Evolutionary conservation across 2,329 filamentous ascomycete species (phyloP).

Genomic region (Epichloe sylvatica): DNA sequence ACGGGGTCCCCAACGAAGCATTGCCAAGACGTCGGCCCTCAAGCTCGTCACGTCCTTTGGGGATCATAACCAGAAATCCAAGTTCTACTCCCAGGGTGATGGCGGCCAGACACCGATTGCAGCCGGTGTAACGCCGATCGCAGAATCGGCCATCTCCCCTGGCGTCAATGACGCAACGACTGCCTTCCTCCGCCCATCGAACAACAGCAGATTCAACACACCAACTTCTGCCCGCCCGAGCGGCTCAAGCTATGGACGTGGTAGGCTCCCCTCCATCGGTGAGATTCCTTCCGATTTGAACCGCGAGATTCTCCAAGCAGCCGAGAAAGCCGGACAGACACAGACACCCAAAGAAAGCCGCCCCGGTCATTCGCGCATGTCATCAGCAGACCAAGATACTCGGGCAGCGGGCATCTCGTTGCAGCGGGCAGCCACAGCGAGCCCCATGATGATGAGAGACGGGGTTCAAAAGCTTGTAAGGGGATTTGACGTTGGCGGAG

Average conservation of each 20-base stretch:
- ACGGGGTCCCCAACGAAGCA: slow-evolving; percentile 44
- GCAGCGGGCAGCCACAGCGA: slow-evolving; percentile 52
- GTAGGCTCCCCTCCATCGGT: slow-evolving; percentile 64
- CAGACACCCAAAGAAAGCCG: slow-evolving; percentile 16
- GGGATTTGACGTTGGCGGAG: slow-evolving; percentile 16
- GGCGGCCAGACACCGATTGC: slow-evolving; percentile 61
- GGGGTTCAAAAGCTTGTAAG: slow-evolving; percentile 23
- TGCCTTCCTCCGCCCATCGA: slow-evolving; percentile 52
- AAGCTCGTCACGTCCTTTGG: slow-evolving; percentile 89
- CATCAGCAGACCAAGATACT: slow-evolving; percentile 29
- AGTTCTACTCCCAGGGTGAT: slow-evolving; percentile 45
- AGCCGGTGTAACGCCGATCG: slow-evolving; percentile 76
- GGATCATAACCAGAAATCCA: slow-evolving; percentile 45
- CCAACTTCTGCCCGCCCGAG: slow-evolving; percentile 49
- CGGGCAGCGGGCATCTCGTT: slow-evolving; percentile 32
- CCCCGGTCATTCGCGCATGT: slow-evolving; percentile 21
- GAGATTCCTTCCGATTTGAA: slow-evolving; percentile 32
- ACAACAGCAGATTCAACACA: slow-evolving; percentile 55
- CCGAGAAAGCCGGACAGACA: slow-evolving; percentile 12
- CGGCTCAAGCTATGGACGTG: slow-evolving; percentile 44
- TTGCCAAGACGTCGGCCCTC: slow-evolving; percentile 68
- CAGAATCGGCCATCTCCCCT: slow-evolving; percentile 54
- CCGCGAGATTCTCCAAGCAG: slow-evolving; percentile 15
- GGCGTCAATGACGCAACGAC: slow-evolving; percentile 51
- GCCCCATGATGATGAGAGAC: slow-evolving; percentile 49